Conservation (phyloP, 768 basidiomycete genomes). For the Calocybe gangraenosa region DNA sequence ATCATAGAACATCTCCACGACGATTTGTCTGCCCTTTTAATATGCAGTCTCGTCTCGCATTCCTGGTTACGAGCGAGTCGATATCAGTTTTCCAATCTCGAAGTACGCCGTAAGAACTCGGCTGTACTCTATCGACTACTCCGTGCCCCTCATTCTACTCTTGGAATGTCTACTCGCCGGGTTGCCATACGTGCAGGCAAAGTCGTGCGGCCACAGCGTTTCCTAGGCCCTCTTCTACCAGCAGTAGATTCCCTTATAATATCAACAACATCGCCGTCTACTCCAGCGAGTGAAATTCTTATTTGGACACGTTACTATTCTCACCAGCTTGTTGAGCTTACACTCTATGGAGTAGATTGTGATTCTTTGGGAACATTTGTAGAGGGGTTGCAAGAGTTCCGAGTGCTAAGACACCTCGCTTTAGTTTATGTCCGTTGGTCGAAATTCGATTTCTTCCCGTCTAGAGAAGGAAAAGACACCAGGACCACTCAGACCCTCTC, state of each 20-base stretch:
- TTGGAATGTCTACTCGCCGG: not conserved
- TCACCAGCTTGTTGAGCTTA: conserved; percentile 6
- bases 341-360: conserved; percentile 2
- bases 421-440: conserved; percentile 5
- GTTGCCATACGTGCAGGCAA: conserved; percentile 2
- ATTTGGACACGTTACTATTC: conserved; percentile 4
- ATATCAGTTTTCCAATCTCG: conserved; percentile 7
- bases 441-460: not conserved
- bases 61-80: conserved; percentile 10
- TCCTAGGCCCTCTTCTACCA: not conserved
- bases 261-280: not conserved
- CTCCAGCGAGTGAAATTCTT: not conserved
- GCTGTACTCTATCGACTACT: not conserved
- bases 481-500: not conserved
- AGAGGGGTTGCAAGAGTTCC: not conserved
- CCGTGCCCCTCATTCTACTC: conserved; percentile 1
- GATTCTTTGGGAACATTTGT: conserved; percentile 1
- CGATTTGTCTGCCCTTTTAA: conserved; percentile 2
- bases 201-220: not conserved
- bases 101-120: conserved; percentile 3
- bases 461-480: not conserved
- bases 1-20: conserved; percentile 9
- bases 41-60: conserved; percentile 8
- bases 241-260: conserved; percentile 1
- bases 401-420: conserved; percentile 8